These are phyloP conservation scores for Verticillium tricorpus DNA, from an alignment of 2,329 filamentous ascomycete genomes.

Conservation along the genomic window DNA sequence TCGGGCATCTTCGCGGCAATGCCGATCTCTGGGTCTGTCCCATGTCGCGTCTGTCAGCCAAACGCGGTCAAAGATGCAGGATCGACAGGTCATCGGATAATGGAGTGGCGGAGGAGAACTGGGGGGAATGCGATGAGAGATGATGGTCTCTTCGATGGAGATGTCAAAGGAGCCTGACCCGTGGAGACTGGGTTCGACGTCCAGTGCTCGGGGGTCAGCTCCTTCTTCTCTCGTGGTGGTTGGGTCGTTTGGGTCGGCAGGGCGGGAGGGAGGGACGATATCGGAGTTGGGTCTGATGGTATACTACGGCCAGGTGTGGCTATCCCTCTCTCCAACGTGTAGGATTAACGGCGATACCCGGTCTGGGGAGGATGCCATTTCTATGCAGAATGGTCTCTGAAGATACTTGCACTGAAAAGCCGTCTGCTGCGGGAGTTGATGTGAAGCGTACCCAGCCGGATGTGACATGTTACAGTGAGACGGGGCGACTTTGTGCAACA, in stretches of 20 bases:
- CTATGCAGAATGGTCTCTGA: background rate
- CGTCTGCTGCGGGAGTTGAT: too few relatives aligned
- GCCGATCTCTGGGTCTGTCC: background rate
- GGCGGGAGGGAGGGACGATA: background rate
- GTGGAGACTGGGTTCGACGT: background rate
- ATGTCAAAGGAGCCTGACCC: background rate
- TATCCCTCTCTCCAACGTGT: slow-evolving; percentile 1
- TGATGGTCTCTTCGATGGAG: background rate
- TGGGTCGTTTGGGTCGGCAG: background rate
- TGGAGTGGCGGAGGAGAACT: background rate
- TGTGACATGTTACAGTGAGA: too few relatives aligned
- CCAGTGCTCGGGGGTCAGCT: background rate
- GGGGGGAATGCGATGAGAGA: background rate
- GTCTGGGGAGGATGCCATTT: background rate
- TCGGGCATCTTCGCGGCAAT: background rate
- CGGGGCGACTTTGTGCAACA: too few relatives aligned
- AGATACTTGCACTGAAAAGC: background rate
- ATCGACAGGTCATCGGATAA: background rate
- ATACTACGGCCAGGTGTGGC: background rate
- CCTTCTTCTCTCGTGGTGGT: background rate
- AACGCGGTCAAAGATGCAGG: background rate
- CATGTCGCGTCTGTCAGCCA: background rate
- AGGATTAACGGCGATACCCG: slow-evolving; percentile 5
- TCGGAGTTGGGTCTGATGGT: background rate
- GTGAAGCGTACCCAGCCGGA: too few relatives aligned